phyloP scores from a whole-genome alignment of 2,329 filamentous ascomycete species.

The Sclerotinia spermophila region DNA sequence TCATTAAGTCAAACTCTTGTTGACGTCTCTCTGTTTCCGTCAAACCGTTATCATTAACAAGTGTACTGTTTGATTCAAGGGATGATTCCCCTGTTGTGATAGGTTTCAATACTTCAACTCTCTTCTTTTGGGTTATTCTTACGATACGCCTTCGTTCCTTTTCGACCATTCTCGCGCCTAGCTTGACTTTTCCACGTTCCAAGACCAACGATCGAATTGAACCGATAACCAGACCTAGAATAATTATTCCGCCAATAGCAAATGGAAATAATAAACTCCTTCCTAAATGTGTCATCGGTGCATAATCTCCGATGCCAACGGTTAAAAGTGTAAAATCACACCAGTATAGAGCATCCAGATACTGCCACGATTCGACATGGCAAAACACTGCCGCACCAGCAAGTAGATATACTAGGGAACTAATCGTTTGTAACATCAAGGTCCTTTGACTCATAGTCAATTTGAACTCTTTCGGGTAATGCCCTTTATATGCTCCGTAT shows the following conservation, averaged over 20 bases:
- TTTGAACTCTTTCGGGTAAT: conserved; percentile 75
- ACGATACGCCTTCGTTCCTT: conserved; percentile 52
- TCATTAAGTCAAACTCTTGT: conserved; percentile 76
- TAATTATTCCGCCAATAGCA: conserved; percentile 77
- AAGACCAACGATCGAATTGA: conserved; percentile 68
- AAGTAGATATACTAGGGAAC: conserved; percentile 77
- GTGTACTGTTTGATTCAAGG: background rate
- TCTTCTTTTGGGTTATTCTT: conserved; percentile 45
- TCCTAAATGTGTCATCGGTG: conserved; percentile 50
- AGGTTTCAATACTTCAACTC: conserved; percentile 49
- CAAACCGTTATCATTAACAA: conserved; percentile 11
- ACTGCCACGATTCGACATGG: conserved; percentile 68
- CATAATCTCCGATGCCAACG: conserved; percentile 58
- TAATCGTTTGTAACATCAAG: conserved; percentile 84
- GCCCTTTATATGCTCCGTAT: conserved; percentile 63
- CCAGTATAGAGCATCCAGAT: conserved; percentile 76
- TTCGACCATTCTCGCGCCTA: conserved; percentile 57
- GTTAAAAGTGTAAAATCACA: conserved; percentile 69
- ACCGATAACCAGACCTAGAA: conserved; percentile 76
- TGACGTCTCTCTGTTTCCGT: conserved; percentile 59
- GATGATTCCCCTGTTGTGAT: conserved; percentile 19
- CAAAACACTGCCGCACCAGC: conserved; percentile 74
- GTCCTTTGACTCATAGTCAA: conserved; percentile 80
- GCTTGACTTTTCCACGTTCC: conserved; percentile 52
- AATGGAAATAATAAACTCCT: conserved; percentile 78